Conservation (phyloP, 129 eudicot genomes). For the Lonicera japonica region DNA sequence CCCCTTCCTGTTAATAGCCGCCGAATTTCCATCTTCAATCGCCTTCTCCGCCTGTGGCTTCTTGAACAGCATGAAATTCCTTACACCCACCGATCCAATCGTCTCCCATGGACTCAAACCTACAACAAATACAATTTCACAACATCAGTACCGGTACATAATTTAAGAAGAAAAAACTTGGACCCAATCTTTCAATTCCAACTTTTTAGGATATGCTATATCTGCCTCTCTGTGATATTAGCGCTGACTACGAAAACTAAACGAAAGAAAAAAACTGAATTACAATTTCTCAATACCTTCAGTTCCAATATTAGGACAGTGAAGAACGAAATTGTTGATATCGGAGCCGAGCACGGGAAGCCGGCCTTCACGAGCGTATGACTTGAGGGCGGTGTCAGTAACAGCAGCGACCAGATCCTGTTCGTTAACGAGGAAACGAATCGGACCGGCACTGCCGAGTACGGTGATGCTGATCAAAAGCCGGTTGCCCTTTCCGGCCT, state of each 20-base stretch:
- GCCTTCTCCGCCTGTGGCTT: slow-evolving; percentile 41
- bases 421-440: slow-evolving; percentile 76
- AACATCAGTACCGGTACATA: no score
- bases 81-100: slow-evolving; percentile 65
- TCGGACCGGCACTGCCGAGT: slow-evolving; percentile 78
- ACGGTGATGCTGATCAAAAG: slow-evolving; percentile 64
- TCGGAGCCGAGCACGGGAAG: slow-evolving; percentile 75
- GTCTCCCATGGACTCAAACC: slow-evolving; percentile 73
- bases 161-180: no score
- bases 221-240: no score
- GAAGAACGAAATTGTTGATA: slow-evolving; percentile 56
- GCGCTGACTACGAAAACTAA: not conserved
- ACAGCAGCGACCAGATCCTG: slow-evolving; percentile 57
- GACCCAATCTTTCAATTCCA: no score
- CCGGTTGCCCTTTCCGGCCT: slow-evolving; percentile 53
- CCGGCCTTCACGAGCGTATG: slow-evolving; percentile 81
- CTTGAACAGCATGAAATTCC: slow-evolving; percentile 79
- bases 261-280: not conserved
- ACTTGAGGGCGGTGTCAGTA: slow-evolving; percentile 63
- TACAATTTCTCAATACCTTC: slow-evolving; percentile 44
- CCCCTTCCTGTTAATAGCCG: slow-evolving; percentile 29
- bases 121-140: slow-evolving; percentile 21
- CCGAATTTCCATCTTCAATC: slow-evolving; percentile 25
- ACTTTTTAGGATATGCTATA: no score
- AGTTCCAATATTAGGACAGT: slow-evolving; percentile 53